A percentile compares a stretch with the other conserved stretches of the same genome.
Evolutionary conservation across 768 basidiomycete species (phyloP).

Genomic region (Tylopilus plumbeoviolaceoides): DNA sequence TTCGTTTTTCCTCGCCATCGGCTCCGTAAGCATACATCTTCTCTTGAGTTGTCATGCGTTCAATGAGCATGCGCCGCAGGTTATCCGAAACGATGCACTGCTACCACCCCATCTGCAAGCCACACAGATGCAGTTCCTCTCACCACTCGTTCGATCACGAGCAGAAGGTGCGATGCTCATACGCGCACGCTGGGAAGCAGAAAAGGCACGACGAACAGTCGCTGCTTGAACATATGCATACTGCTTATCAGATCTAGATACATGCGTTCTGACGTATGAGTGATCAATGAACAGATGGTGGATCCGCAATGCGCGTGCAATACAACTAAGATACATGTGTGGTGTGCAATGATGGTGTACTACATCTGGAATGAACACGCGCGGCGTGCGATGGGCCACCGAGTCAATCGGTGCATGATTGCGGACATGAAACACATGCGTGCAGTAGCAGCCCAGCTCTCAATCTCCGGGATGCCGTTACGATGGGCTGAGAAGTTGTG

Average conservation of each 20-base stretch:
- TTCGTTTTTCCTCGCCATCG: constrained; percentile 93
- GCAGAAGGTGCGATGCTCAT: constrained; percentile 67
- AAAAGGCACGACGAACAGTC: constrained; percentile 35
- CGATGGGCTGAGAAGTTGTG: background rate
- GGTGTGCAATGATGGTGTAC: constrained; percentile 6
- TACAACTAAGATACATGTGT: constrained; percentile 19
- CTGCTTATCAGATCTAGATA: constrained; percentile 12
- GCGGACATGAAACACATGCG: constrained; percentile 15
- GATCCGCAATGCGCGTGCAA: constrained; percentile 9
- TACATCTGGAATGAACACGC: constrained; percentile 20
- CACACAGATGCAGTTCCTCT: constrained; percentile 53
- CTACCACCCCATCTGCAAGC: constrained; percentile 61
- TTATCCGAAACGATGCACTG: constrained; percentile 79
- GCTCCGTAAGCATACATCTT: constrained; percentile 57
- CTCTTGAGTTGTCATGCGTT: background rate
- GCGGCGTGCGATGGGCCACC: constrained; percentile 19
- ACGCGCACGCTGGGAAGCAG: constrained; percentile 72
- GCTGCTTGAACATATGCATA: constrained; percentile 11
- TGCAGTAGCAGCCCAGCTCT: background rate
- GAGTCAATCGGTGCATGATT: constrained; percentile 18
- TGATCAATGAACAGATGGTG: no score
- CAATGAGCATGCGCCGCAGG: constrained; percentile 42
- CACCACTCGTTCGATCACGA: constrained; percentile 57
- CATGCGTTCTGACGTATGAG: constrained; percentile 7
- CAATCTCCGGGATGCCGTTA: background rate